Evolutionary conservation across 345 rosid species (phyloP), one percentile per base, ranked within the genome.

Genomic region (Pugionium dolabratum): DNA sequence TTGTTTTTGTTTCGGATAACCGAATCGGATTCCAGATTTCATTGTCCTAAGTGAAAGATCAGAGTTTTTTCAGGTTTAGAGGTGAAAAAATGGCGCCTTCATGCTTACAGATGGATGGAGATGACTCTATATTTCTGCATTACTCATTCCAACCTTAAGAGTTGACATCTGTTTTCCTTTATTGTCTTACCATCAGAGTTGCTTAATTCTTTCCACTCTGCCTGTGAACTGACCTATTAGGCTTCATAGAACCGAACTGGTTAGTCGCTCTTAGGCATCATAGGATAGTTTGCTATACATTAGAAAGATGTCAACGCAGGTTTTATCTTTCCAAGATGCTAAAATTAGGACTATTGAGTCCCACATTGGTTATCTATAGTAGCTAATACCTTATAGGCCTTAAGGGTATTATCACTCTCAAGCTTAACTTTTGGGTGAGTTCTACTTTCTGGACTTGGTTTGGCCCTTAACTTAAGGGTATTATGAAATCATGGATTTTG

Each of bases 91-190:
- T 79, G 82, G 77, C 82, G 64, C 40, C 73, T 70, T 70, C 79
- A 1, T 58, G 72, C 6, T 72, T 79, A 61, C 85, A 83, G 76
- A 65, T 76, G 11, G 78, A 84, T 41, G 80, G 64, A 33, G 93
- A 85, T 69, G 88, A 89, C 47, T 79, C 89, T 7, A 90, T 91
- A 6, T 78, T 83, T 66, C 71, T 91, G n/a, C 84, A 82, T 91
- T 49, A 84, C 89, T 74, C 96, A 91, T 65, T 84, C 90, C 60
- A 92, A 92, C 58, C 80, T 86, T 71, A 92, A 87, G 71, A 80
- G 79, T 73, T 84, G 31, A n/a, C 44, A 9, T 4, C 40, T 25
- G 7, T 41, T 33, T 25, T 8, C 7, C 54, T 59, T 4, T 32
- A 34, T 35, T 34, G 47, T 29, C 26, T 34, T 48, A 40, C 33